phyloP scores from a whole-genome alignment of 2,329 filamentous ascomycete species.

The Fusarium decemcellulare region DNA sequence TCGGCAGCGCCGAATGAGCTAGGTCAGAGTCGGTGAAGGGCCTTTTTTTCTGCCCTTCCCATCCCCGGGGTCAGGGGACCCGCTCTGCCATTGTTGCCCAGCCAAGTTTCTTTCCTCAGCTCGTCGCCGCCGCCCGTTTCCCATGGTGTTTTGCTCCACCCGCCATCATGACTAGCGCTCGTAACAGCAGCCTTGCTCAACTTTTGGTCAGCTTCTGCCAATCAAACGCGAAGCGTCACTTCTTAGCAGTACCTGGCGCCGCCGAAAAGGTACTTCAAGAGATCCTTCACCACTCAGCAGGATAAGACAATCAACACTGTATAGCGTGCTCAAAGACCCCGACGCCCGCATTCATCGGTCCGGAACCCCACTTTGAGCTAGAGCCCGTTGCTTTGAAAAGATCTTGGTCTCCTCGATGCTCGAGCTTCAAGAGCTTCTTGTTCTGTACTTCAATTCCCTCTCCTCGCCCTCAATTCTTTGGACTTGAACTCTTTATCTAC shows the following conservation, averaged over 20 bases:
- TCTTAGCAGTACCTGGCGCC: slow-evolving; percentile 15
- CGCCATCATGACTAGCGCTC: slow-evolving; percentile 26
- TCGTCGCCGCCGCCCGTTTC: slow-evolving; percentile 22
- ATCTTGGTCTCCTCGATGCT: slow-evolving; percentile 31
- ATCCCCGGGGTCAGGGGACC: slow-evolving; percentile 16
- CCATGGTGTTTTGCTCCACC: slow-evolving; percentile 35
- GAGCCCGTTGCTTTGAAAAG: slow-evolving; percentile 28
- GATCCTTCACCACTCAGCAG: slow-evolving; percentile 14
- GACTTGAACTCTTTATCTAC: background rate
- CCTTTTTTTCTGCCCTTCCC: slow-evolving; percentile 5
- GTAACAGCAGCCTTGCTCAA: slow-evolving; percentile 28
- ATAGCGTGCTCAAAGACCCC: slow-evolving; percentile 6
- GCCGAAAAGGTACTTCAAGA: slow-evolving; percentile 26
- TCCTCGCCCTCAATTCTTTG: slow-evolving; percentile 9
- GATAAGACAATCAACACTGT: slow-evolving; percentile 24
- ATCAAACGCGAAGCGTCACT: background rate
- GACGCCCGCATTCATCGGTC: slow-evolving; percentile 9
- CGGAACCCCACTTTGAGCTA: slow-evolving; percentile 30
- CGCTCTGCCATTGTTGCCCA: slow-evolving; percentile 20
- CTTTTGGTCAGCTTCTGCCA: slow-evolving; percentile 11
- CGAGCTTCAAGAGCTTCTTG: slow-evolving; percentile 28
- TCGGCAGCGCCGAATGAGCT: slow-evolving; percentile 1
- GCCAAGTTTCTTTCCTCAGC: slow-evolving; percentile 16
- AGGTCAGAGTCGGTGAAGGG: slow-evolving; percentile 6
- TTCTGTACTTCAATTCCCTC: slow-evolving; percentile 11